Percentiles rank a stretch among this genome's conserved stretches.
phyloP scores from a whole-genome alignment of 306 rosid species.

The Quercus bicolor region DNA sequence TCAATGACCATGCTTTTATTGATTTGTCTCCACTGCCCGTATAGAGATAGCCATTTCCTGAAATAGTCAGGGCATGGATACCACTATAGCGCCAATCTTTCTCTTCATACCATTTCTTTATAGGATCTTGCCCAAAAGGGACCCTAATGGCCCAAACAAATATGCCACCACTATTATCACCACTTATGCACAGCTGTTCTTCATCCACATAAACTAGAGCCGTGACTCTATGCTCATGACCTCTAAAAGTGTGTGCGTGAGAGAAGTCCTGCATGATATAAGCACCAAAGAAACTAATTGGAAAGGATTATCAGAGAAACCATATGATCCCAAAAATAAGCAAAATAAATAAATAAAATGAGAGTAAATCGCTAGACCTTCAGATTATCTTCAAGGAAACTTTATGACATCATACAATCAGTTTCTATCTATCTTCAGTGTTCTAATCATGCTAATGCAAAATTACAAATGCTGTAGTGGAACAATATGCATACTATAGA shows the following conservation, averaged over 20 bases:
- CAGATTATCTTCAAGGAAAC: not conserved
- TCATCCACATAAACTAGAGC: constrained; percentile 66
- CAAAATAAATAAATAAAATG: not conserved
- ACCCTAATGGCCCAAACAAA: constrained; percentile 58
- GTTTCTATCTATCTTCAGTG: not conserved
- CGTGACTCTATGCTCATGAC: constrained; percentile 79
- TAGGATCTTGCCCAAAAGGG: constrained; percentile 62
- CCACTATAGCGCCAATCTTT: constrained; percentile 98
- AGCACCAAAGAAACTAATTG: constrained; percentile 19
- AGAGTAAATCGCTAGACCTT: not conserved
- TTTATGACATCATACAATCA: not conserved
- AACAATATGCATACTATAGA: not conserved
- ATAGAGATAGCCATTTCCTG: constrained; percentile 50
- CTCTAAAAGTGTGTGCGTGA: constrained; percentile 70
- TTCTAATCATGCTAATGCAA: not conserved
- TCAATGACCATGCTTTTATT: constrained; percentile 78
- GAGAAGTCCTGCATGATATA: constrained; percentile 71
- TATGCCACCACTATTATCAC: constrained; percentile 84
- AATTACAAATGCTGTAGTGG: not conserved
- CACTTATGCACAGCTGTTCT: constrained; percentile 76
- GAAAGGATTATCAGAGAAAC: constrained; percentile 7
- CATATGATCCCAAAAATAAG: not conserved
- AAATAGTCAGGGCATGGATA: constrained; percentile 71
- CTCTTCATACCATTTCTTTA: constrained; percentile 68
- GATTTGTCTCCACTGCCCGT: constrained; percentile 89